A percentile compares a stretch with the other conserved stretches of the same genome.
Conservation (phyloP, 2,329 filamentous ascomycete species). For the Phialemonium atrogriseum region DNA sequence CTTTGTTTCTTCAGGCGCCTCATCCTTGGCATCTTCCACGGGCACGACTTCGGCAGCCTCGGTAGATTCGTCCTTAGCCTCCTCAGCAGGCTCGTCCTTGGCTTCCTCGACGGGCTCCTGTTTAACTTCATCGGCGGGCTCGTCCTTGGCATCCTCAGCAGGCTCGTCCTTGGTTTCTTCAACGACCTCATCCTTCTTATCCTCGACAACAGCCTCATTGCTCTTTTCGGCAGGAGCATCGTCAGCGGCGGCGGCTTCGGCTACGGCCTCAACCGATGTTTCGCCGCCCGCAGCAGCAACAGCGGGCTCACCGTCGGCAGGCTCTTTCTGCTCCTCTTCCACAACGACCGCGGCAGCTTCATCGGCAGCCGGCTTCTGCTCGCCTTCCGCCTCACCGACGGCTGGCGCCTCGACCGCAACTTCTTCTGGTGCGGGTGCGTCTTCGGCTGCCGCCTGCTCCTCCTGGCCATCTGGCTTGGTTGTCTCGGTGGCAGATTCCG, state of each 20-base stretch:
- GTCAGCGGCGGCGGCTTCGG: background rate
- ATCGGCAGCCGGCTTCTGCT: background rate
- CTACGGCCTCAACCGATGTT: background rate
- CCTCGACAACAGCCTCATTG: slow-evolving; percentile 1
- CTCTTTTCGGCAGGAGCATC: background rate
- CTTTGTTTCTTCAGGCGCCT: slow-evolving; percentile 12
- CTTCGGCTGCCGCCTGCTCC: no score
- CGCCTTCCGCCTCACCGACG: no score
- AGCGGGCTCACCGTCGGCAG: background rate
- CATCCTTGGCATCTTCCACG: slow-evolving; percentile 1
- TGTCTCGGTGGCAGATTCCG: no score
- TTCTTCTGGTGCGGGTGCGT: no score
- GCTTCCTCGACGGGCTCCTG: background rate
- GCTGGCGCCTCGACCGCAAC: no score
- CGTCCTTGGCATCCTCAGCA: slow-evolving; percentile 3
- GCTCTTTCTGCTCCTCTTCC: no score
- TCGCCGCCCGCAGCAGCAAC: background rate
- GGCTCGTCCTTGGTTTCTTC: slow-evolving; percentile 4
- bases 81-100: slow-evolving; percentile 5
- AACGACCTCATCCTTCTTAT: no score
- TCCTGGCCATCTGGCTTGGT: no score
- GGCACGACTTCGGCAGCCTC: background rate
- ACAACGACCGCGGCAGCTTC: background rate
- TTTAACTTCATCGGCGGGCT: background rate
- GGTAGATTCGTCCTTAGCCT: slow-evolving; percentile 12